Evolutionary conservation across 495 filamentous ascomycete species (phyloP), one percentile per base, ranked within the genome.

Genomic region (Aspergillus carlsbadensis): DNA sequence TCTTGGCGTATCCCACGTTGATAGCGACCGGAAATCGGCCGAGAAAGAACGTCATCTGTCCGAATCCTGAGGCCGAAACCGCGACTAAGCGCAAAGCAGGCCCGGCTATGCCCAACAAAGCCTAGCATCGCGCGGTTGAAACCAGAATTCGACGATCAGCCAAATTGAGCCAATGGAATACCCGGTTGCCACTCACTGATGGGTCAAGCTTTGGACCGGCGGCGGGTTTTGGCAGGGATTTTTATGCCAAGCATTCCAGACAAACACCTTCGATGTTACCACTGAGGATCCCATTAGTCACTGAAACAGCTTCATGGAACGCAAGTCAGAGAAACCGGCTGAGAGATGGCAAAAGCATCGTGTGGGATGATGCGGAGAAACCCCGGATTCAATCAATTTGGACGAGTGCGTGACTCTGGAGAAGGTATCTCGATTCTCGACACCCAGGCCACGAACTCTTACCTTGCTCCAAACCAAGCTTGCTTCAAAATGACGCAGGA

Each of bases 211-310:
- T 39, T 50, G 33, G 47, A 14, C 17, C 6, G 39, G n/a, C 39
- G 20, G n/a, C 36, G 24, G 47, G 26, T 29, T 29, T 8, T 34
- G 47, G 47, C 34, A 18, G 33, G 17, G n/a, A 34, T 39, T 26
- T 50, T 39, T n/a, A 50, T 26, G 34, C 34, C 47, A 50, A 50
- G 47, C 34, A 50, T 39, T 29, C 34, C 18, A 43, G n/a, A 3
- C 10, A 50, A 22, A 13, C 26, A 29, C 26, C 26, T 29, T 29
- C 4, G 26, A 29, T 29, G 26, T 8, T 29, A 29, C 34, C 4
- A 50, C 20, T 36, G 47, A 50, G 47, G 34, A 50, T 50, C 13
- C 47, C 47, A 50, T 50, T 50, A 50, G 47, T 50, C 47, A 39
- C 18, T 24, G 47, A 50, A 50, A 39, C 46, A 49, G 11, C 34